Base-by-base conservation (phyloP, 2,329 filamentous ascomycete species). In the Penicillium sp. region DNA sequence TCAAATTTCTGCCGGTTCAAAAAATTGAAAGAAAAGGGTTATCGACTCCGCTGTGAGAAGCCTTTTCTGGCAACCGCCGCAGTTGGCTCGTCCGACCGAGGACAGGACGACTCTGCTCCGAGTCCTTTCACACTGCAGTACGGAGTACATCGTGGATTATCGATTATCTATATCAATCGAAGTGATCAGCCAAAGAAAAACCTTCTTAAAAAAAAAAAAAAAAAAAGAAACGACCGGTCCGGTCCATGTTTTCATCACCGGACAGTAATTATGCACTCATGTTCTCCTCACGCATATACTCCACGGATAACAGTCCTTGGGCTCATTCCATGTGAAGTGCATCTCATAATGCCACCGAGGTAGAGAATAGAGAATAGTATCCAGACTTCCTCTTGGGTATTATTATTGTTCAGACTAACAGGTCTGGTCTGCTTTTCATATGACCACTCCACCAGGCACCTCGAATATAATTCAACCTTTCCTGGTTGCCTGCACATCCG, bases 41-140 rank as follows among this genome's bases (percentile, higher is more conserved):
- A 33, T 33, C 9, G 30, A 33, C 30, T 12, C 30, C 2, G 30
- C 30, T 33, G 30, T 33, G 6, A 33, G 2, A 33, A 33, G 10
- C 30, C 30, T 17, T 17, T 53, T n/a, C 12, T 37, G 47, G 47
- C 13, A 24, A 24, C 19, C 40, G 40, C 40, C 40, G 40, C 19
- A 19, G 30, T 53, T 53, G 50, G 50, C 33, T 53, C 50, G 3
- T 7, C 30, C n/a, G 10, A 12, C 50, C 50, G 50, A 53, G 30
- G 50, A 38, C 50, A 53, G 50, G 50, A 53, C 50, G 50, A 53
- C 50, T 15, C 50, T 53, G 50, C 50, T 37, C 50, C 50, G 50
- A 53, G 13, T 22, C 49, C n/a, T 35, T 12, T 13, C 30, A 35
- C 30, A 33, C 13, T 22, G 38, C 5, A 15, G 37, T 17, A 38